These are phyloP conservation scores for Tuber umbilicatum DNA, from an alignment of 495 filamentous ascomycete genomes.

Conservation along the genomic window DNA sequence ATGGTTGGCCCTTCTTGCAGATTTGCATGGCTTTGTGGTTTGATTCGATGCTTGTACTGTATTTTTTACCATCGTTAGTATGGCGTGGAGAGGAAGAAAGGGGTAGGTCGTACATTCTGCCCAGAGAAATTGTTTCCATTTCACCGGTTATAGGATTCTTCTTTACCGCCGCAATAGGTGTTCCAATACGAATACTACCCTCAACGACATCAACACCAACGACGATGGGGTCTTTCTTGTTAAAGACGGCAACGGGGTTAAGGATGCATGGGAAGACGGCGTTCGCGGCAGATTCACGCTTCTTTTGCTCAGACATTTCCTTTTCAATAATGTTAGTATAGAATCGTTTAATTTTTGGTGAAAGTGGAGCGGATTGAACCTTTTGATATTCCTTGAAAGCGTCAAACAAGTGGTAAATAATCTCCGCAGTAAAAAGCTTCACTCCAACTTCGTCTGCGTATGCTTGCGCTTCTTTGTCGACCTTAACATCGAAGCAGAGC, in stretches of 20 bases:
- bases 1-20: conserved; percentile 93
- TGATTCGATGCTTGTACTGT: conserved; percentile 83
- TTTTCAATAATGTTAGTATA: conserved; percentile 5
- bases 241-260: conserved; percentile 85
- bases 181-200: conserved; percentile 74
- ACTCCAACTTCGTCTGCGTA: conserved; percentile 93
- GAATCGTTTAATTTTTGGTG: background rate
- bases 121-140: conserved; percentile 76
- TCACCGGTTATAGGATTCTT: conserved; percentile 67
- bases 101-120: conserved; percentile 74
- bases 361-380: background rate
- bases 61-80: conserved; percentile 15
- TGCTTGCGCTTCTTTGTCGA: conserved; percentile 87
- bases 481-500: conserved; percentile 99
- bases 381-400: conserved; percentile 91
- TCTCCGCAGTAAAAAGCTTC: conserved; percentile 97
- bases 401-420: conserved; percentile 98
- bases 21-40: conserved; percentile 90
- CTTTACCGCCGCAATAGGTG: conserved; percentile 79
- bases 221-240: conserved; percentile 94
- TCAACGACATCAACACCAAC: conserved; percentile 93
- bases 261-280: conserved; percentile 97
- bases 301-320: conserved; percentile 74
- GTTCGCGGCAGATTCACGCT: conserved; percentile 89
- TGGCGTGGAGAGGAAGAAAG: conserved; percentile 32